Evolutionary conservation across 2,329 filamentous ascomycete species (phyloP), one percentile per base, ranked within the genome.

Genomic region (Scedosporium aurantiacum): DNA sequence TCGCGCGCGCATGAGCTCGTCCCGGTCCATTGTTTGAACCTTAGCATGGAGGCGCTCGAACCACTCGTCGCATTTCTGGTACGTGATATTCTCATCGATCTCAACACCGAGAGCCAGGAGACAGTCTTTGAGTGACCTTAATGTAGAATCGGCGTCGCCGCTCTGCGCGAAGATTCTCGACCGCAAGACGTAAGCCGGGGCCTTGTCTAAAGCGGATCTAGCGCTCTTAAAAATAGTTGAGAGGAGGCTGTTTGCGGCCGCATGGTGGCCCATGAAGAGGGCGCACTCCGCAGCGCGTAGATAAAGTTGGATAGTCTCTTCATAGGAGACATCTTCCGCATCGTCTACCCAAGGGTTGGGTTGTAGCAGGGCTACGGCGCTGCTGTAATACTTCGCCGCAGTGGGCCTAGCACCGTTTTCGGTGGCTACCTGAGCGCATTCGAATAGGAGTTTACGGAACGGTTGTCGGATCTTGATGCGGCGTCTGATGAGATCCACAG

Each of bases 391-490:
- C 71, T 88, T 90, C 6, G 91, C 82, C 0, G 91, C 90, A 2
- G 91, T 94, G 2, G 87, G 85, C 61, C 90, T 82, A 2, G 92
- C 91, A 16, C 92, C 91, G 60, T 88, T 91, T 69, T 95, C 90
- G 28, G 87, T 83, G 1, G 92, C 89, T 5, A 82, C 83, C 63
- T 88, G 86, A 1, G 90, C 93, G 66, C 90, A 90, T 61, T 91
- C 85, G 69, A 86, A 89, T 6, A 97, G 78, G 8, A 95, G 78
- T 66, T 88, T 84, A 55, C 93, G 82, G 69, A 88, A 96, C 5
- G 84, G 78, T 25, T 79, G 78, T 32, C 90, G 82, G 32, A 81
- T 73, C 1, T 73, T 68, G 16, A 92, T 81, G 32, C 81, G 81
- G 41, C 78, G 73, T 67, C 87, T 90, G 70, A 97, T 90, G 27